Base-by-base conservation (phyloP, 2,329 filamentous ascomycete species). In the Alternaria postmessia region DNA sequence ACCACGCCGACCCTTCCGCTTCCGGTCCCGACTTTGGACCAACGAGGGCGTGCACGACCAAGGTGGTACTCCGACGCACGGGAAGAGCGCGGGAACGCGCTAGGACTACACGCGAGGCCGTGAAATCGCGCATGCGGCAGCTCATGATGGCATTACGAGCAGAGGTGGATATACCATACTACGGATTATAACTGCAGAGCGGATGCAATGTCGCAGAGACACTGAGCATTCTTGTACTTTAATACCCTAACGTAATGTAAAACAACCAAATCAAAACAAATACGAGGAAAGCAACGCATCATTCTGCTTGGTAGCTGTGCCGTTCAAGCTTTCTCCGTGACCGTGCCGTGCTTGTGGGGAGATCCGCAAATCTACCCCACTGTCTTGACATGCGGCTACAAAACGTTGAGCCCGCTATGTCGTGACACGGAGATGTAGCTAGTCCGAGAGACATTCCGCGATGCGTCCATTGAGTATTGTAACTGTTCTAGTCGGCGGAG, bases 11-110 rank as follows among this genome's bases (percentile, higher is more conserved):
- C 12, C 16, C 18, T 44, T 46, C 46, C 26, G 49, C 53, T 57
- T 24, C 30, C 51, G 39, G 59, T 59, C 49, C 62, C 66, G 64
- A 66, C 64, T 62, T 62, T 30, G 46, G 46, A 58, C 66, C 64
- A 70, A 66, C 61, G 44, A 59, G 52, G 12, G 53, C 53, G 52
- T 53, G 51, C 28, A 18, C 28, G 26, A 28, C 30, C 22, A 30
- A 32, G 9, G 36, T 20, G 38, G n/a, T 24, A 42, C 38, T 26
- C 22, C 30, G 30, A 32, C 30, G 51, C 51, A 32, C 26, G 39
- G 57, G 51, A 59, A 59, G 44, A 24, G 24, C 20, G 39, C 52
- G 51, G 57, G 57, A 26, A 34, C 5, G 20, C 51, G 51, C 51
- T 53, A 53, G 26, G 51, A 41, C 38, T 22, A 8, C 26, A 43